A percentile compares a stretch with the other conserved stretches of the same genome.
Evolutionary conservation across 129 eudicot genomes (phyloP).

Genomic region (Flaveria bidentis): DNA sequence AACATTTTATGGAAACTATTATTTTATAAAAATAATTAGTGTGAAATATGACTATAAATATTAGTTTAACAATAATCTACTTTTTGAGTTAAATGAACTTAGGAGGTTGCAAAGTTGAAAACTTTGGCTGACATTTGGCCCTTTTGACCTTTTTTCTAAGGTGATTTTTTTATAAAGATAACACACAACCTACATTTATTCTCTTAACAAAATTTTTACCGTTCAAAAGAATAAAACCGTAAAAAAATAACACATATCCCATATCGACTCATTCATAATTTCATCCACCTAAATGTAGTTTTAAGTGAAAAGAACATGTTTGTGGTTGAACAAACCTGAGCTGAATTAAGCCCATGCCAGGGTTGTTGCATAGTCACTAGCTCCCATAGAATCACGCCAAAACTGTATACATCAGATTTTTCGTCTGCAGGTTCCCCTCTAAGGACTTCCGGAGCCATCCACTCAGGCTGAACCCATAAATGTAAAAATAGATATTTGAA

Average conservation of each 20-base stretch:
- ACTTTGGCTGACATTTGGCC: not conserved
- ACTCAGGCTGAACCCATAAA: conserved; percentile 73
- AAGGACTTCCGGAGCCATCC: conserved; percentile 99
- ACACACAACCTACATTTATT: not conserved
- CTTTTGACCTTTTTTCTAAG: not conserved
- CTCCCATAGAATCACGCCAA: conserved; percentile 98
- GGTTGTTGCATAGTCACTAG: conserved; percentile 94
- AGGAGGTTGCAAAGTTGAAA: too few species aligned
- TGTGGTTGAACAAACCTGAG: conserved; percentile 58
- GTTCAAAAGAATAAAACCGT: too few species aligned
- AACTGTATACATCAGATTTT: conserved; percentile 92
- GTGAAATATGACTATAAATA: not conserved
- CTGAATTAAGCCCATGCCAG: conserved; percentile 90
- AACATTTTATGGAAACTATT: not conserved
- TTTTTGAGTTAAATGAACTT: not conserved
- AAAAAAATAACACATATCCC: not conserved
- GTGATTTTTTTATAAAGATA: not conserved
- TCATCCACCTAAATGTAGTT: not conserved
- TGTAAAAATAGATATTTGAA: conserved; percentile 26
- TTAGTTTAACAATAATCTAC: not conserved
- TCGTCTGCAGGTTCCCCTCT: conserved; percentile 94
- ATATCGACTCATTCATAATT: not conserved
- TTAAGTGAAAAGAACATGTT: not conserved
- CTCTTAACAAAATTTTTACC: too few species aligned
- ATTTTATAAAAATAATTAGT: not conserved